These are phyloP conservation scores for Diaporthe citriasiana DNA, from an alignment of 2,329 filamentous ascomycete species.

Conservation along the genomic window DNA sequence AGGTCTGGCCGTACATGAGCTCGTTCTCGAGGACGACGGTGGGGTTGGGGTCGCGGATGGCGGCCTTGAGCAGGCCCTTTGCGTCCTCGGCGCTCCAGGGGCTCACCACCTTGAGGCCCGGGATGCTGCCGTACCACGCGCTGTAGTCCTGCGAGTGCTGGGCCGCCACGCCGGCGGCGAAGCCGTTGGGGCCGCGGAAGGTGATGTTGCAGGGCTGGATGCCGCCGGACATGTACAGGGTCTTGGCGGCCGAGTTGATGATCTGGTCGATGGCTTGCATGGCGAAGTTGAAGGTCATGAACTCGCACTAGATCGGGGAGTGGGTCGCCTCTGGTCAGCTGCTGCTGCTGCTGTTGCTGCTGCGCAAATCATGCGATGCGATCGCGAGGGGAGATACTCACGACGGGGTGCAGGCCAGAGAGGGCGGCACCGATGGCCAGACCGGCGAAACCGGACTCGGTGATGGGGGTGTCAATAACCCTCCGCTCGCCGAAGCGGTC, in stretches of 20 bases:
- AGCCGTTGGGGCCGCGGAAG: constrained; percentile 99
- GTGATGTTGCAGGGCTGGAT: constrained; percentile 99
- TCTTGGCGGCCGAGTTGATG: constrained; percentile 99
- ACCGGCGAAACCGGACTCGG: constrained; percentile 95
- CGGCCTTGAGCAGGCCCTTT: constrained; percentile 97
- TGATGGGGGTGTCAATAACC: constrained; percentile 98
- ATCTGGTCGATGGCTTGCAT: constrained; percentile 99
- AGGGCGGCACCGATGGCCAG: constrained; percentile 95
- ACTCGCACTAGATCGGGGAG: constrained; percentile 80
- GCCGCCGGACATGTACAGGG: constrained; percentile 99
- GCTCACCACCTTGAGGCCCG: constrained; percentile 95
- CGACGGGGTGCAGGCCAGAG: constrained; percentile 92
- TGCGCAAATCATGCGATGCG: neutral
- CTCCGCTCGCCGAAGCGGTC: constrained; percentile 98
- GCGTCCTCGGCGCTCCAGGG: constrained; percentile 98
- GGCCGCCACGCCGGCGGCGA: constrained; percentile 93
- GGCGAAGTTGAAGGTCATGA: constrained; percentile 99
- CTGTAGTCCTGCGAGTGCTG: constrained; percentile 99
- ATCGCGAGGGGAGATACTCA: constrained; percentile 64
- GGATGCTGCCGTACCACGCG: constrained; percentile 98
- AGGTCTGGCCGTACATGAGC: constrained; percentile 90
- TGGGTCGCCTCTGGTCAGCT: neutral
- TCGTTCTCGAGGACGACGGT: constrained; percentile 93
- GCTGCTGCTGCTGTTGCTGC: neutral
- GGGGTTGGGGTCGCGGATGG: constrained; percentile 98